These are phyloP conservation scores for Saccharomycopsis fibuligera DNA, from an alignment of 805 yeast species.

Conservation along the genomic window DNA sequence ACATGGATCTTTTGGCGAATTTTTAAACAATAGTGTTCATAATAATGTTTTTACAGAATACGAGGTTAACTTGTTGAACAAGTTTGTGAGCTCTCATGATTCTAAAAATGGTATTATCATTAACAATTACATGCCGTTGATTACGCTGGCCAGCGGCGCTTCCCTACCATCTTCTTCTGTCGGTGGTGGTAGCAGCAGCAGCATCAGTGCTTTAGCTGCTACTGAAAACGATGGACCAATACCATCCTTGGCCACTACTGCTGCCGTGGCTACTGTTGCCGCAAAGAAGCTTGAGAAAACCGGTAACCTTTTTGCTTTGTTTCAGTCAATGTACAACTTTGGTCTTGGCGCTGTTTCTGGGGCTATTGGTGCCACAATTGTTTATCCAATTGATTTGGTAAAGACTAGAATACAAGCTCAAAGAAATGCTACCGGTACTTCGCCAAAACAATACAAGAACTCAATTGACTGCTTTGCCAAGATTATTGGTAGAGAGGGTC, in stretches of 20 bases:
- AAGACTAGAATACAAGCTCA: constrained; percentile 98
- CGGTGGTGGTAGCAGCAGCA: neutral
- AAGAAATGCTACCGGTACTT: constrained; percentile 43
- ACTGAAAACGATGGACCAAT: neutral
- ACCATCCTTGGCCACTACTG: neutral
- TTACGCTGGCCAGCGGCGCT: no score
- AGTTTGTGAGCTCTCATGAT: constrained; percentile 29
- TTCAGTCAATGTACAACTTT: constrained; percentile 84
- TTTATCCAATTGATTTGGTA: constrained; percentile 92
- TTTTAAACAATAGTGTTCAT: neutral
- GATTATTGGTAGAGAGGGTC: constrained; percentile 71
- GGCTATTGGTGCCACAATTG: constrained; percentile 96
- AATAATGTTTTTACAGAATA: constrained; percentile 8
- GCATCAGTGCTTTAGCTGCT: neutral
- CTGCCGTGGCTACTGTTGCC: neutral
- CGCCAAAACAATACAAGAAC: constrained; percentile 49
- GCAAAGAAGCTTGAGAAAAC: neutral
- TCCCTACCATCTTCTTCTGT: neutral
- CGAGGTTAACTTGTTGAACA: constrained; percentile 27
- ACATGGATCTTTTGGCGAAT: constrained; percentile 2
- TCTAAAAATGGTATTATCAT: no score
- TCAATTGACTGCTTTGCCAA: constrained; percentile 83
- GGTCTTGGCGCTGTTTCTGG: constrained; percentile 92
- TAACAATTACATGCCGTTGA: no score
- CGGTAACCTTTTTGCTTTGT: constrained; percentile 49